Percentiles rank a stretch among this genome's conserved stretches.
phyloP scores from a whole-genome alignment of 805 yeast species.

The Debaryomyces prosopidis region DNA sequence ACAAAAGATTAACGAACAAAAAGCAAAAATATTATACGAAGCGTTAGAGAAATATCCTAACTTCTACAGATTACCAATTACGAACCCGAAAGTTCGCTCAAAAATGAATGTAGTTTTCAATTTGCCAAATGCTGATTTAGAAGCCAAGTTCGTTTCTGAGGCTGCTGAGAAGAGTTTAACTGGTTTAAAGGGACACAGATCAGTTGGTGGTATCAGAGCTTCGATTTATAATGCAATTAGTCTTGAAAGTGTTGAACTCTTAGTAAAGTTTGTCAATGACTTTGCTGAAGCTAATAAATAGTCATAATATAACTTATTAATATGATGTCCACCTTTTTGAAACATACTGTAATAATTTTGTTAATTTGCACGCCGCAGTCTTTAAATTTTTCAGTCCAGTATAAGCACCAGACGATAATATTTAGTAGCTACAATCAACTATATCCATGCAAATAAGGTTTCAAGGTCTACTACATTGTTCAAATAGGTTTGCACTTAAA shows the following conservation, averaged over 20 bases:
- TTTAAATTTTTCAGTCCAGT: not conserved
- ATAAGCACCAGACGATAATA: not conserved
- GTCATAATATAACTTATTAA: not conserved
- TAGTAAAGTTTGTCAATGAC: slow-evolving; percentile 56
- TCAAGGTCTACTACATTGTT: not conserved
- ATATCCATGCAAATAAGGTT: not conserved
- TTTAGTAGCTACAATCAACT: not conserved
- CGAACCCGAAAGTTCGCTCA: slow-evolving; percentile 58
- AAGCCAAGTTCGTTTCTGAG: slow-evolving; percentile 65
- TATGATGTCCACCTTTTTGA: not conserved
- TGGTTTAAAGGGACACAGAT: slow-evolving; percentile 93
- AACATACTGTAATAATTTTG: not conserved
- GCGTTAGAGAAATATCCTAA: slow-evolving; percentile 67
- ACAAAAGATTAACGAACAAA: slow-evolving; percentile 54
- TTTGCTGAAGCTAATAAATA: slow-evolving; percentile 50
- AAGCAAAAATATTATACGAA: slow-evolving; percentile 63
- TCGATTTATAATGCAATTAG: slow-evolving; percentile 88
- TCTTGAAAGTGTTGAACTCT: slow-evolving; percentile 54
- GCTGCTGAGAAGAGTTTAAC: slow-evolving; percentile 62
- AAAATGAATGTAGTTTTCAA: slow-evolving; percentile 94
- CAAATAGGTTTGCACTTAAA: not conserved
- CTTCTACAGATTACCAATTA: slow-evolving; percentile 68
- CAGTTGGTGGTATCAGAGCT: slow-evolving; percentile 96
- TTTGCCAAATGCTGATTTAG: slow-evolving; percentile 60
- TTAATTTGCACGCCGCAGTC: not conserved